Evolutionary conservation across 345 rosid genomes (phyloP).

Genomic region (Euphorbia peplus): DNA sequence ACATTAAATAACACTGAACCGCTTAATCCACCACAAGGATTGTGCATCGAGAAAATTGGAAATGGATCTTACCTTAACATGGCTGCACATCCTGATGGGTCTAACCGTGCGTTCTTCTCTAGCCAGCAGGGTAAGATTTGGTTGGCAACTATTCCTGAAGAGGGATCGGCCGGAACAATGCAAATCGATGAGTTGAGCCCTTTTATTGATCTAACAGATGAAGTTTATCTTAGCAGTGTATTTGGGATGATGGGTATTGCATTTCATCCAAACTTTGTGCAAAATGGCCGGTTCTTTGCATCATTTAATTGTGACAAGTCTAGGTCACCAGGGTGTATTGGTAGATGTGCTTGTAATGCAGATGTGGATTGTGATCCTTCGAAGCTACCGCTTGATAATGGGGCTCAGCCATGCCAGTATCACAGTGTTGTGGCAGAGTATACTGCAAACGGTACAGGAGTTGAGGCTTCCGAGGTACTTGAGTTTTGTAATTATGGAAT

Average conservation of each 20-base stretch:
- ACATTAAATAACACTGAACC: constrained; percentile 23
- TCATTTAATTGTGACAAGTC: constrained; percentile 43
- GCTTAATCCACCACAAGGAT: constrained; percentile 32
- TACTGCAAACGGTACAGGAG: constrained; percentile 27
- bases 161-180: constrained; percentile 42
- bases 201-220: constrained; percentile 55
- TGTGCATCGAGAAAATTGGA: constrained; percentile 62
- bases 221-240: constrained; percentile 28
- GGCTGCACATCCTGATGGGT: constrained; percentile 65
- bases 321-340: constrained; percentile 34
- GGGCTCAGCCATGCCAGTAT: constrained; percentile 34
- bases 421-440: constrained; percentile 38
- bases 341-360: constrained; percentile 42
- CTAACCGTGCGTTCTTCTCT: constrained; percentile 52
- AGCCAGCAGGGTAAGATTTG: constrained; percentile 51
- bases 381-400: constrained; percentile 26
- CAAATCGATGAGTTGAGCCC: constrained; percentile 44
- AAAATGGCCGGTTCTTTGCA: constrained; percentile 43
- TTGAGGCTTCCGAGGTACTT: constrained; percentile 29
- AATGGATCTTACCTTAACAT: constrained; percentile 49
- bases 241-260: constrained; percentile 44
- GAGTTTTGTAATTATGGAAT: not conserved
- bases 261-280: constrained; percentile 41
- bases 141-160: constrained; percentile 54
- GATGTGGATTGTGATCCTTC: constrained; percentile 44